These are phyloP conservation scores for Magnolia sinica DNA, from an alignment of 164 flowering plant species.

Conservation along the genomic window DNA sequence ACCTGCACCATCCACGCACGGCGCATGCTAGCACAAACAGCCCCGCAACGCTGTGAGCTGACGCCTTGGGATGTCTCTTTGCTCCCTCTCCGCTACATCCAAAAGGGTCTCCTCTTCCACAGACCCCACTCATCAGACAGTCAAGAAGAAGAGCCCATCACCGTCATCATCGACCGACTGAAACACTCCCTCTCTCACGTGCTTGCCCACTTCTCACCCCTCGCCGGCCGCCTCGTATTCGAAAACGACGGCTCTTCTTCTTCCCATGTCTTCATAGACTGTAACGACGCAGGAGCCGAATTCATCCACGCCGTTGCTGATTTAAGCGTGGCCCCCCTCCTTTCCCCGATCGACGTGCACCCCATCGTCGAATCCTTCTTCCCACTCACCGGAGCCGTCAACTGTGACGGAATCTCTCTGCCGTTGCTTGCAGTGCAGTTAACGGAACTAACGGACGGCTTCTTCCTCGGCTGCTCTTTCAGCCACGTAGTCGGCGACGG, in stretches of 20 bases:
- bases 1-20: no score
- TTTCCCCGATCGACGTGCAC: slow-evolving; percentile 29
- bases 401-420: slow-evolving; percentile 40
- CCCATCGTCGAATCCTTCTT: slow-evolving; percentile 46
- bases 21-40: no score
- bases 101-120: slow-evolving; percentile 47
- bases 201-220: slow-evolving; percentile 27
- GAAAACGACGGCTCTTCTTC: slow-evolving; percentile 4
- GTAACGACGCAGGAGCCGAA: slow-evolving; percentile 30
- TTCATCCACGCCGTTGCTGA: slow-evolving; percentile 42
- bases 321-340: slow-evolving; percentile 31
- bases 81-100: slow-evolving; percentile 29
- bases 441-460: slow-evolving; percentile 50
- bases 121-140: slow-evolving; percentile 14
- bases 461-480: slow-evolving; percentile 53
- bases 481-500: slow-evolving; percentile 51
- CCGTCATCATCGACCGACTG: slow-evolving; percentile 5
- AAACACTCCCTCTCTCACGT: slow-evolving; percentile 21
- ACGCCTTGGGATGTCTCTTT: slow-evolving; percentile 40
- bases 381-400: slow-evolving; percentile 40
- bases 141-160: no score
- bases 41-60: background rate
- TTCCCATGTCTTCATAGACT: slow-evolving; percentile 19
- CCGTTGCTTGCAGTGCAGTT: slow-evolving; percentile 47
- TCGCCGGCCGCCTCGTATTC: slow-evolving; percentile 33